These are phyloP conservation scores for Sarocladiaceae sp. DNA, from an alignment of 2,329 filamentous ascomycete genomes.

Conservation along the genomic window DNA sequence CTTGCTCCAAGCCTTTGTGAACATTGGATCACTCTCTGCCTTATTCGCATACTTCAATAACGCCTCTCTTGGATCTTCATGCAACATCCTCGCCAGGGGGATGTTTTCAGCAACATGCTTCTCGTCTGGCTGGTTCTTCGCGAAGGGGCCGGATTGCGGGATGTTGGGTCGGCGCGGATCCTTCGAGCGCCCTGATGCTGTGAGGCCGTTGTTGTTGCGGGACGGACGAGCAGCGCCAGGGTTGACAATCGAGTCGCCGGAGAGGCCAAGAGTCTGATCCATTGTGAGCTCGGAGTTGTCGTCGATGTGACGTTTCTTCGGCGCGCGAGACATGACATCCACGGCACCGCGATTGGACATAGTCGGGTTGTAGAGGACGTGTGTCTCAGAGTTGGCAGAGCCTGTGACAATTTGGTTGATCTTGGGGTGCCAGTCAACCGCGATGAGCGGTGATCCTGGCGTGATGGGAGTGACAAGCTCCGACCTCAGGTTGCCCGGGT, in stretches of 20 bases:
- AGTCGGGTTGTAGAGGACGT: slow-evolving; percentile 85
- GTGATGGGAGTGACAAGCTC: slow-evolving; percentile 90
- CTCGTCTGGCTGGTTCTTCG: slow-evolving; percentile 84
- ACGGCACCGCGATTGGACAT: slow-evolving; percentile 78
- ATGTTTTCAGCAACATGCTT: slow-evolving; percentile 86
- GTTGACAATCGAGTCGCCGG: slow-evolving; percentile 75
- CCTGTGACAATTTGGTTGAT: slow-evolving; percentile 96
- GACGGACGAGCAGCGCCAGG: slow-evolving; percentile 53
- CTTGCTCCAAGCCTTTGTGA: slow-evolving; percentile 88
- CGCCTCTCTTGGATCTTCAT: slow-evolving; percentile 93
- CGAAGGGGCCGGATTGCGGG: slow-evolving; percentile 81
- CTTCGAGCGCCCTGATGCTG: slow-evolving; percentile 68
- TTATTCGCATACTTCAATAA: slow-evolving; percentile 92
- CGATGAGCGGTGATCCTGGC: slow-evolving; percentile 74
- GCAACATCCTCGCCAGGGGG: slow-evolving; percentile 84
- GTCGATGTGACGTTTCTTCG: slow-evolving; percentile 92
- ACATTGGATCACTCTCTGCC: slow-evolving; percentile 87
- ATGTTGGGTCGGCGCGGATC: slow-evolving; percentile 85
- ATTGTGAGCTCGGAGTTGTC: slow-evolving; percentile 86
- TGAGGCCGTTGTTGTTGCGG: slow-evolving; percentile 61
- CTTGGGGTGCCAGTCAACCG: slow-evolving; percentile 86
- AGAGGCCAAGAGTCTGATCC: slow-evolving; percentile 75
- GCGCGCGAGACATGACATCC: slow-evolving; percentile 85
- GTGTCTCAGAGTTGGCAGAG: slow-evolving; percentile 85
- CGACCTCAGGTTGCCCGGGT: slow-evolving; percentile 81